A percentile compares a stretch with the other conserved stretches of the same genome.
phyloP scores from a whole-genome alignment of 768 basidiomycete species.

The Amanita phalloides region DNA sequence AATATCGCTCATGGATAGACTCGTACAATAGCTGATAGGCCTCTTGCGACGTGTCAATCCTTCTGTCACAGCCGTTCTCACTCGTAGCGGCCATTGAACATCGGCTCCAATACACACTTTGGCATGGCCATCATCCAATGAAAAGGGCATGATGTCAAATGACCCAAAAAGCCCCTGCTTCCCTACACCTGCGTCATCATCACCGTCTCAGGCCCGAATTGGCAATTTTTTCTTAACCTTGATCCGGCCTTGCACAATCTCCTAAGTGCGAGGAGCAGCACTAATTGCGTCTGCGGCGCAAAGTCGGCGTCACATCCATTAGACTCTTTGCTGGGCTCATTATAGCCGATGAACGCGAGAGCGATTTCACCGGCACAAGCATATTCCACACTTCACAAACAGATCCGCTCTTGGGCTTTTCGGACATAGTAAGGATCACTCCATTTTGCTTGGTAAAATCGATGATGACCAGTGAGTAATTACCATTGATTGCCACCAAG shows the following conservation, averaged over 20 bases:
- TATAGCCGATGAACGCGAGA: background rate
- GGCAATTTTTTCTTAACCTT: background rate
- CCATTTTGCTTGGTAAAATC: background rate
- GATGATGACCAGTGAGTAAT: background rate
- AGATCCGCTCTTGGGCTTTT: no score
- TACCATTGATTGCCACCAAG: background rate
- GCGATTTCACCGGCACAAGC: no score
- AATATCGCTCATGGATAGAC: background rate
- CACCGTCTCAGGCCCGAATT: background rate
- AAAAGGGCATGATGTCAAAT: background rate
- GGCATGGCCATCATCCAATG: background rate
- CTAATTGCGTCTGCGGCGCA: background rate
- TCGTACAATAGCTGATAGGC: background rate
- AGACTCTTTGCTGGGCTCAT: background rate
- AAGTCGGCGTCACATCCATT: background rate
- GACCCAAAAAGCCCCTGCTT: background rate
- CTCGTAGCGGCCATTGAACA: background rate
- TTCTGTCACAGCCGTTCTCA: background rate
- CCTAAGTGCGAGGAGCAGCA: background rate
- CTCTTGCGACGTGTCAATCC: background rate
- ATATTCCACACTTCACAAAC: no score
- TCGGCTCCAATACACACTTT: background rate
- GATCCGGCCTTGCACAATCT: background rate
- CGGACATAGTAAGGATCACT: background rate
- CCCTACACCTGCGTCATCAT: background rate